Evolutionary conservation across 441 rosid species (phyloP).

Genomic region (Bruguiera hainesii): DNA sequence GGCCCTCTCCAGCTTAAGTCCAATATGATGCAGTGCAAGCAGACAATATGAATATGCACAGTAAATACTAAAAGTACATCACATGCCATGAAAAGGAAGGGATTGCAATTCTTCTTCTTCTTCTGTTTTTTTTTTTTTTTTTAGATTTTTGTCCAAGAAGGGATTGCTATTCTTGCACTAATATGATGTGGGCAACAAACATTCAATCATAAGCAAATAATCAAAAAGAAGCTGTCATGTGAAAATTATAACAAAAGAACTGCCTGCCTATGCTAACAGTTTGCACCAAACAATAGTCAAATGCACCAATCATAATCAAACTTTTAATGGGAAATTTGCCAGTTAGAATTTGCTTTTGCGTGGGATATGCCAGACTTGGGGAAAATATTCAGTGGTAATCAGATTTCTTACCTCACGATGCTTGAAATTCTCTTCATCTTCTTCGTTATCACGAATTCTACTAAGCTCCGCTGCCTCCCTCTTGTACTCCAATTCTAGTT

Average conservation of each 20-base stretch:
- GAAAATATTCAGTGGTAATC: slow-evolving; percentile 7
- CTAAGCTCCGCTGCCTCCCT: slow-evolving; percentile 73
- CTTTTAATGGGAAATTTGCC: background rate
- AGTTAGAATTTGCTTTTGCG: background rate
- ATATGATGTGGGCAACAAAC: background rate
- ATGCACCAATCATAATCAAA: too few species aligned
- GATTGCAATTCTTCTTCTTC: too few species aligned
- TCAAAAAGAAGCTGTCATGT: background rate
- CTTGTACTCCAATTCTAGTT: slow-evolving; percentile 73
- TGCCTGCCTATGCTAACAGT: background rate
- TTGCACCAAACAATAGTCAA: too few species aligned
- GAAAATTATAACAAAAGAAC: background rate
- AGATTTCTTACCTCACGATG: slow-evolving; percentile 81
- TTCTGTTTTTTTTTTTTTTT: too few species aligned
- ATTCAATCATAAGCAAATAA: background rate
- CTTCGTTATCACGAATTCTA: slow-evolving; percentile 78
- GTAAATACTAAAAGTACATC: background rate
- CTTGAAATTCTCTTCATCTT: slow-evolving; percentile 89
- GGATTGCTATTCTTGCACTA: background rate
- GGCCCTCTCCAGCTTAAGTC: slow-evolving; percentile 12
- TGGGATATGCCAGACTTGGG: background rate
- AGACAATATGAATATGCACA: background rate
- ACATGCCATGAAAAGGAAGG: too few species aligned
- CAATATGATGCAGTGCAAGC: background rate
- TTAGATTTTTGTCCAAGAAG: background rate